Base-by-base conservation (phyloP, 164 flowering plant species). In the Magnolia kwangsiensis region DNA sequence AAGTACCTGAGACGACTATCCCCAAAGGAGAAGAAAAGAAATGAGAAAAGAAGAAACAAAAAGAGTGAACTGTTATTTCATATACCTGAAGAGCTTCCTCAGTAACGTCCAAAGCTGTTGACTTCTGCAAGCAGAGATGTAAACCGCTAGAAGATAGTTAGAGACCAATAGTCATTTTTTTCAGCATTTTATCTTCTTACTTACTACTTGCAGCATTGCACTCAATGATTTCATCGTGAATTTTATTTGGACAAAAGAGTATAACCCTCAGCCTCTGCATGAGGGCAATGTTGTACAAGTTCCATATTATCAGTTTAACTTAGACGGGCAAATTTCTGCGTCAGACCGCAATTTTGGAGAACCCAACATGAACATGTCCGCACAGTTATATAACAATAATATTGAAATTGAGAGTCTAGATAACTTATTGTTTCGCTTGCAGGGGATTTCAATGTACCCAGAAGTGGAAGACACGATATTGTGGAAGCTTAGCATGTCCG, bases 71-170 rank as follows among this genome's bases (percentile, higher is more conserved):
- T 58, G n/a, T 29, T 50, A 19, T 73, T 68, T 77, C 67, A 74
- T 16, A 3, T 89, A 95, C 98, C 99, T 91, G 90, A 16, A 93
- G 89, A 81, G 87, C 76, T 80, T 89, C 96, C 79, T 90, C 92
- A 50, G 90, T 78, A 19, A 86, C 91, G 79, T 93, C 96, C 84
- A 95, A 77, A 70, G 86, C 96, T 74, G 91, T 63, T 72, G 93
- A 63, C 85, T 95, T 95, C 99, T 95, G 99, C 83, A 86, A 82
- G 55, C 61, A 74, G 18, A 67, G 21, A 72, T 49, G n/a, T 31
- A 69, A 63, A 67, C 51, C 29, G 69, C 51, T 7, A 65, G 69
- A 68, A 49, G 9, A 71, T 19, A 67, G 69, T 78, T 50, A 68
- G 77, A 29, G 51, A 31, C 9, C 11, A 51, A 63, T 2, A n/a